Base-by-base conservation (phyloP, 495 filamentous ascomycete species). In the Podospora pseudopauciseta region DNA sequence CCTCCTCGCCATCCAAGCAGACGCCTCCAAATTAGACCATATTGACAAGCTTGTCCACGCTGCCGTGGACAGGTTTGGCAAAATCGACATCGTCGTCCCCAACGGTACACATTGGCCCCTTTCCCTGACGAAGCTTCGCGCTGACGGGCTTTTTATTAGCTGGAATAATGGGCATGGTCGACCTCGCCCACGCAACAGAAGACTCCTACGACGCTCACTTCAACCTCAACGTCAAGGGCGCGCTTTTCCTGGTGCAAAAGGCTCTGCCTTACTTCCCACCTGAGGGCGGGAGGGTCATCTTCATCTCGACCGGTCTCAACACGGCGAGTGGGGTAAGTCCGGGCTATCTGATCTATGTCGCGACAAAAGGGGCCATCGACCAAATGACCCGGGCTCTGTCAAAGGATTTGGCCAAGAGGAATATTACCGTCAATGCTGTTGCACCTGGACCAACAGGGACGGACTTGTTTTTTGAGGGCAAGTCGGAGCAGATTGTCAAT, bases 321-420 rank as follows among this genome's bases (percentile, higher is more conserved):
- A 73, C 68, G 5, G 69, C 78, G 6, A 81, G 79, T 0, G 77
- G 70, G 1, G 80, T 91, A 11, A 77, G 80, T n/a, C 86, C 89
- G 2, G 73, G 75, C 2, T 91, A 90, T 69, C 80, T 90, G 44
- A 78, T 89, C 32, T 92, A 92, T 72, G 77, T 78, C 34, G 77
- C 84, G 0, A 86, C 84, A 65, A 92, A 92, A 71, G 90, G 88
- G 62, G 87, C 90, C 5, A 83, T 92, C 59, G 88, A 92, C 73
- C 88, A 91, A 73, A 88, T 92, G 81, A 83, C 84, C 0, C 83
- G 88, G 6, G 80, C 86, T 16, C 74, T 91, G 57, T 81, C 85
- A 58, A 91, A 91, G 74, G 88, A 90, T 60, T 82, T 92, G 55
- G 89, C 81, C 5, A 75, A 80, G 9, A 86, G 85, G 66, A 84